Percentiles rank a stretch among this genome's conserved stretches.
These are phyloP conservation scores for Fagopyrum esculentum DNA, from an alignment of 148 eudicot species.

Conservation along the genomic window DNA sequence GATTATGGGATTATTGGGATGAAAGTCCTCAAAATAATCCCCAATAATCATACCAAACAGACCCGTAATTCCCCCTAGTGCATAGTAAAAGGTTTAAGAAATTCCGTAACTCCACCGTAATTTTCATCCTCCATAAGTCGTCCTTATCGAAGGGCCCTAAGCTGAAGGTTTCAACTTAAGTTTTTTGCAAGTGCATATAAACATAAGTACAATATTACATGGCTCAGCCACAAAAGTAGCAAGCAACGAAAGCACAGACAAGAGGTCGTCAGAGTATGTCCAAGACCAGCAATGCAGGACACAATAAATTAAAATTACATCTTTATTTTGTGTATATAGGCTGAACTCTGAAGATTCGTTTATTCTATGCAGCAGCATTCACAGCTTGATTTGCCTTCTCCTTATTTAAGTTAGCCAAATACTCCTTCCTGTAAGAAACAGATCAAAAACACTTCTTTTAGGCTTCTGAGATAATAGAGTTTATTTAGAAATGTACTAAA, in stretches of 20 bases:
- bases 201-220: neutral
- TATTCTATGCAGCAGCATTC: constrained; percentile 55
- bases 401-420: constrained; percentile 45
- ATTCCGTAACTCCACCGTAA: too few relatives aligned
- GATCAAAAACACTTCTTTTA: neutral
- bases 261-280: neutral
- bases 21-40: too few relatives aligned
- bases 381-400: constrained; percentile 35
- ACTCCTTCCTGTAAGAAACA: constrained; percentile 44
- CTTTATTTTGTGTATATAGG: constrained; percentile 2
- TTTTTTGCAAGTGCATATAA: neutral
- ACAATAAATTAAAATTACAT: neutral
- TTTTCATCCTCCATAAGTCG: too few relatives aligned
- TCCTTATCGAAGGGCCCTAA: too few relatives aligned
- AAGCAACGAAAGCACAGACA: neutral
- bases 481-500: neutral
- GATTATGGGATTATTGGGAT: too few relatives aligned
- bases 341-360: neutral
- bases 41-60: too few relatives aligned
- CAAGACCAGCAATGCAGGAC: neutral
- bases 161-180: too few relatives aligned
- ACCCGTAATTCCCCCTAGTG: too few relatives aligned
- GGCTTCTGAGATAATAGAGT: neutral
- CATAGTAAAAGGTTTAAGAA: too few relatives aligned
- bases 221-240: neutral